Percentiles rank a stretch among this genome's conserved stretches.
Evolutionary conservation across 331 rosid genomes (phyloP).

Genomic region (Phaseolus coccineus): DNA sequence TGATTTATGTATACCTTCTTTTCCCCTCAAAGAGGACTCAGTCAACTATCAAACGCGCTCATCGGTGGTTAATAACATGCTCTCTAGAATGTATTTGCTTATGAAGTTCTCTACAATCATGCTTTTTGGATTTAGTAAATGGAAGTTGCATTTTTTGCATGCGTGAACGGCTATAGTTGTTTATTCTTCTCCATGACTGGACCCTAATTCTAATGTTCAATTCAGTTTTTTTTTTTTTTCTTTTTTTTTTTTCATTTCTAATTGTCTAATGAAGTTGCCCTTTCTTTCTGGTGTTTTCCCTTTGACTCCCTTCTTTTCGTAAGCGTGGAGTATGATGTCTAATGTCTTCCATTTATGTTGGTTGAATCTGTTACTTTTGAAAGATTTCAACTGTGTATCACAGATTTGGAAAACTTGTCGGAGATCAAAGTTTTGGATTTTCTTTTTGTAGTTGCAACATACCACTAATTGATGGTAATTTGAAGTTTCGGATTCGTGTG

Average conservation of each 20-base stretch:
- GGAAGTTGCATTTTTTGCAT: constrained; percentile 14
- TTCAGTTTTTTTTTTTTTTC: not conserved
- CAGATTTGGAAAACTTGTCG: constrained; percentile 6
- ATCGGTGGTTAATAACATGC: not conserved
- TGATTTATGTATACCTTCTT: not conserved
- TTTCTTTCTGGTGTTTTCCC: not conserved
- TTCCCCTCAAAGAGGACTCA: not conserved
- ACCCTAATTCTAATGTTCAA: constrained; percentile 9
- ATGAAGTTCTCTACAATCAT: not conserved
- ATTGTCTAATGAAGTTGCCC: constrained; percentile 22
- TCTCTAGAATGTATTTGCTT: not conserved
- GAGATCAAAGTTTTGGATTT: constrained; percentile 18
- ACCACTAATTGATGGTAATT: constrained; percentile 1
- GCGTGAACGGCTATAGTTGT: not conserved
- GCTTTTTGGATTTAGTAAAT: constrained; percentile 21
- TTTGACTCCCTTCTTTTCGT: not conserved
- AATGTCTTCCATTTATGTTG: not conserved
- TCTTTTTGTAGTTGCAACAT: constrained; percentile 26
- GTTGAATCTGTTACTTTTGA: constrained; percentile 12
- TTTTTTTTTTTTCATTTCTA: constrained; percentile 27
- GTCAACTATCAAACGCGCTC: not conserved
- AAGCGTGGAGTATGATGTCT: constrained; percentile 14
- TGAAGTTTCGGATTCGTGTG: constrained; percentile 6
- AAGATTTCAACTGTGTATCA: not conserved
- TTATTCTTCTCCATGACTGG: constrained; percentile 15